Evolutionary conservation across 225 moss, liverwort and hornwort species (phyloP), one percentile per base, ranked within the genome.

Genomic region (Thuidium tamariscinum): DNA sequence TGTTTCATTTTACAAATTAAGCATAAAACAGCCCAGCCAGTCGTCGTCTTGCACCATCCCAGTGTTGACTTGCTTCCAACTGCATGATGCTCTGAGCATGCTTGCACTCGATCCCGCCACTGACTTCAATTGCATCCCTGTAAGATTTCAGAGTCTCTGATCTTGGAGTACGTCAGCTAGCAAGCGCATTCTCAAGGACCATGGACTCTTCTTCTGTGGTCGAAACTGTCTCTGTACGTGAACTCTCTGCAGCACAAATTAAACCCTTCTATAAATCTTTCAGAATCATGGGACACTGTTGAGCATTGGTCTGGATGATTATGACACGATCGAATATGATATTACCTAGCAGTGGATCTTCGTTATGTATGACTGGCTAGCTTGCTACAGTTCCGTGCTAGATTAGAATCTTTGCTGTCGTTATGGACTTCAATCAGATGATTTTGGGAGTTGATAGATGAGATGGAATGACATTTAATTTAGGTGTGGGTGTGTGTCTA

Each of bases 141-240:
- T 2, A 56, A 37, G n/a, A n/a, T n/a, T n/a, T 22, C 55, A 14
- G 37, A 55, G 77, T 77, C 7, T 23, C 46, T 37, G 36, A 26
- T 27, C 48, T 18, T 22, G 36, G 19, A 83, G 27, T n/a, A n/a
- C n/a, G n/a, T 22, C 39, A 29, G 20, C 25, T 18, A 39, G 56
- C 37, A 16, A 4, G 41, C 26, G 44, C 78, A 74, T 62, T 74
- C 36, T 37, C 70, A 30, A n/a, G 11, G 49, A 59, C 48, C 44
- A 90, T 90, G 90, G 82, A 19, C 17, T 85, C 79, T 8, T 74
- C 79, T 18, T 82, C 85, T 2, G 59, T 74, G 82, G 57, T 83
- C 16, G 79, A 90, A 83, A 41, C 85, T 34, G 79, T 86, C 66
- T 66, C 30, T 57, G 90, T 88, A 79, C 8, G 90, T 90, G 29